Conservation (phyloP, 805 yeast species). For the Lipomyces anomalus region DNA sequence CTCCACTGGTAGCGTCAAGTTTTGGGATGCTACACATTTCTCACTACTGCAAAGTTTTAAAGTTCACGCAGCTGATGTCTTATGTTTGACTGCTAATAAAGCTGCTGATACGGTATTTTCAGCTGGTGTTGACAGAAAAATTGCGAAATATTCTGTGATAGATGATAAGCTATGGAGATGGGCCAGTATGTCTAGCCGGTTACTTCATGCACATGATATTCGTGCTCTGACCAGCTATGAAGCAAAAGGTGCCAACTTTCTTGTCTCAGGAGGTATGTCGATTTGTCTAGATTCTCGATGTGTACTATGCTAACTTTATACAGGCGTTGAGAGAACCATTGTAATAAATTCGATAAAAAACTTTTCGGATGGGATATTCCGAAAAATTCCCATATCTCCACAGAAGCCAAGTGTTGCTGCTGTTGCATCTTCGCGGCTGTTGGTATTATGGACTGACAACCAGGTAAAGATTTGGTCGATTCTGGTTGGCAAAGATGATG, state of each 20-base stretch:
- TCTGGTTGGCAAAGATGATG: slow-evolving; percentile 38
- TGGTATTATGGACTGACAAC: slow-evolving; percentile 79
- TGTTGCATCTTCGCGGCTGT: slow-evolving; percentile 44
- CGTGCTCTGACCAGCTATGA: slow-evolving; percentile 25
- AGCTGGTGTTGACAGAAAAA: slow-evolving; percentile 91
- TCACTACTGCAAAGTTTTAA: slow-evolving; percentile 75
- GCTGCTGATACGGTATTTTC: slow-evolving; percentile 64
- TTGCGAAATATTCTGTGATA: slow-evolving; percentile 60
- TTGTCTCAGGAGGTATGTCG: slow-evolving; percentile 83
- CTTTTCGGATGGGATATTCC: slow-evolving; percentile 65
- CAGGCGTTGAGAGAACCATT: slow-evolving; percentile 68
- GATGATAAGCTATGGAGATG: slow-evolving; percentile 48
- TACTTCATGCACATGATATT: slow-evolving; percentile 63
- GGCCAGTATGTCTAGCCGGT: slow-evolving; percentile 69
- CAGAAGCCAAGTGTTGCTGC: slow-evolving; percentile 54
- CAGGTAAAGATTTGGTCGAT: slow-evolving; percentile 75
- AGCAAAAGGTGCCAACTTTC: slow-evolving; percentile 44
- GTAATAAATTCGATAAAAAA: slow-evolving; percentile 52
- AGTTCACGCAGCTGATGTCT: slow-evolving; percentile 86
- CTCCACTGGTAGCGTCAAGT: slow-evolving; percentile 86
- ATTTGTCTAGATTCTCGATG: too few relatives aligned
- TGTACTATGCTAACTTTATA: too few relatives aligned
- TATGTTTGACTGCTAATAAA: slow-evolving; percentile 60
- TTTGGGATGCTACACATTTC: slow-evolving; percentile 81
- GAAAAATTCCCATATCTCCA: slow-evolving; percentile 57